Evolutionary conservation across 345 rosid species (phyloP), one percentile per base, ranked within the genome.

Genomic region (Draba incana): DNA sequence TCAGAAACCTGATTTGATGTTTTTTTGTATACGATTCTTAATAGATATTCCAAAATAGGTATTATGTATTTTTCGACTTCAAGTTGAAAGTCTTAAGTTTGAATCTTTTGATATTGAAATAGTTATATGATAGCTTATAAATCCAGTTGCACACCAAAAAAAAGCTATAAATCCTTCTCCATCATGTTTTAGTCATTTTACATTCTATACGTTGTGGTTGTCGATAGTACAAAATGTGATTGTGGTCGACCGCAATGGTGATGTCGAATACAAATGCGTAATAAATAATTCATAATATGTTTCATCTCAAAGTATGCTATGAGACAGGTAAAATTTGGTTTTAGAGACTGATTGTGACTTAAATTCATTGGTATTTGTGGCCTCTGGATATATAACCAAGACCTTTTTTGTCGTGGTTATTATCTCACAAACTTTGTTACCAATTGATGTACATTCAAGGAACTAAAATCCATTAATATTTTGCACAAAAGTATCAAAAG

Each of bases 1-100:
- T 66, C 45, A 53, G 49, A 67, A 52, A 42, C 41, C 15, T 42
- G 28, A 67, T 66, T 53, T 53, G 57, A 74, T 67, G 28, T 65
- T 57, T 59, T 30, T 42, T 50, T 6, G 33, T 31, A 57, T 24
- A 57, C 35, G 37, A 65, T 72, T 72, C 60, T 65, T 31, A 10
- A 24, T 49, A 25, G 48, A 72, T 56, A 65, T 72, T 39, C 65
- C 6, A 8, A 64, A 64, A 38, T 39, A 63, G 57, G 28, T 9
- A 51, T 63, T 23, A 46, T 46, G 57, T 53, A 27, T 38, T 27
- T 44, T 44, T 55, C 23, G 12, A 44, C 57, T 71, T 14, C 8
- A 15, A 8, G 15, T 33, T 43, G 35, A 3, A 23, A 44, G 39
- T 43, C 23, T 25, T 41, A 30, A 48, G 52, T 69, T 59, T 14